Evolutionary conservation across 2,329 filamentous ascomycete genomes (phyloP), one percentile per base, ranked within the genome.

Genomic region (Ustilaginoidea virens): DNA sequence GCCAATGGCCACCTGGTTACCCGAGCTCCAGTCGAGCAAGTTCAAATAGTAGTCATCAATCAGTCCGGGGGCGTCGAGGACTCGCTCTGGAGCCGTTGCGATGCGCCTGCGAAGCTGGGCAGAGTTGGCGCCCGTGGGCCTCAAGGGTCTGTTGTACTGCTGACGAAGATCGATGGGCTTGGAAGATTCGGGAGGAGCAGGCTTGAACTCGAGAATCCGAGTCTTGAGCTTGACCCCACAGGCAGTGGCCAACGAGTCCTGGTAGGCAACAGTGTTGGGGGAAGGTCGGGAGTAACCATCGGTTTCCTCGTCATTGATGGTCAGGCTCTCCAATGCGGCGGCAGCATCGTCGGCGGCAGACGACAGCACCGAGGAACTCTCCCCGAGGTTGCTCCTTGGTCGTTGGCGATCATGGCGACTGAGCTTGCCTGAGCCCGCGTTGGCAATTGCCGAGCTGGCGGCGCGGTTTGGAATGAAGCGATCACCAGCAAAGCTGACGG

Each of bases 11-110:
- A 98, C 87, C 56, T 98, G 90, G 64, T 98, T 98, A 35, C 80
- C 78, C 5, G 85, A 90, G 50, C 86, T 93, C 90, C 90, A 98
- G 62, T 98, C 90, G 16, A 98, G 74, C 22, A 98, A 69, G 64
- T 98, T 98, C 44, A 98, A 79, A 55, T 98, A 98, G 69, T 96
- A 98, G 61, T 98, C 90, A 47, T 98, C 90, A 36, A 96, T 80
- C 30, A 98, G 73, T 32, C 87, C 90, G 5, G 90, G 90, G 4
- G 90, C 90, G 56, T 98, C 90, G 16, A 98, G 72, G 10, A 98
- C 90, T 39, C 90, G 81, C 58, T 98, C 90, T 8, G 90, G 90
- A 9, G 87, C 85, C 6, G 90, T 94, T 30, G 90, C 80, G 34
- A 98, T 83, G 44, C 87, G 81, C 38, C 90, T 80, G 39, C 86